phyloP scores from a whole-genome alignment of 2,329 filamentous ascomycete species.

The Scytalidium lignicola region DNA sequence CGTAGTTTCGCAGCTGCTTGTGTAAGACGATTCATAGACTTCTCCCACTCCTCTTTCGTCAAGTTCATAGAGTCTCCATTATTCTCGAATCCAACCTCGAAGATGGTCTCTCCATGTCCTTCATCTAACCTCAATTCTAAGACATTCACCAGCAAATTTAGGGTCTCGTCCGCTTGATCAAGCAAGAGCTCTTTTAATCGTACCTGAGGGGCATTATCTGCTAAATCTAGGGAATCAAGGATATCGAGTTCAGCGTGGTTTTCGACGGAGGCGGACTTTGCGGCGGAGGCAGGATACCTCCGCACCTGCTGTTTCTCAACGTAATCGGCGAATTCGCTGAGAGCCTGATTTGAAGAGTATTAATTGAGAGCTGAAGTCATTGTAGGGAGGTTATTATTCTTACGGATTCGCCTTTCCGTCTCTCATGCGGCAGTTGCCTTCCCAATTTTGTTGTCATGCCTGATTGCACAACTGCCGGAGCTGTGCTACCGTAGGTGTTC shows the following conservation, averaged over 20 bases:
- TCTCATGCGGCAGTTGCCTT: slow-evolving; percentile 69
- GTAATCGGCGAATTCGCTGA: slow-evolving; percentile 96
- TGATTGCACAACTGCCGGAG: slow-evolving; percentile 10
- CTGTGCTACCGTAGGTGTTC: not conserved
- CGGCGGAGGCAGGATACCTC: slow-evolving; percentile 46
- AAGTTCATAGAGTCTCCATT: slow-evolving; percentile 82
- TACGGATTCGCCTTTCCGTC: slow-evolving; percentile 83
- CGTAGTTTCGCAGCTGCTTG: slow-evolving; percentile 58
- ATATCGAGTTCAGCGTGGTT: slow-evolving; percentile 88
- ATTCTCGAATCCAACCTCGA: slow-evolving; percentile 89
- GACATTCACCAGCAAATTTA: slow-evolving; percentile 59
- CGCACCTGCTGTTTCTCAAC: slow-evolving; percentile 88
- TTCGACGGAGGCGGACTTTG: slow-evolving; percentile 34
- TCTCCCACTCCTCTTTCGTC: slow-evolving; percentile 67
- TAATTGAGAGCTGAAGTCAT: not conserved
- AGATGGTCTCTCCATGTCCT: slow-evolving; percentile 82
- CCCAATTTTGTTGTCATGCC: slow-evolving; percentile 48
- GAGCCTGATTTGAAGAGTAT: slow-evolving; percentile 45
- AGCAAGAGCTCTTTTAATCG: slow-evolving; percentile 74
- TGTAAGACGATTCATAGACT: slow-evolving; percentile 61
- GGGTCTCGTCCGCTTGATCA: slow-evolving; percentile 52
- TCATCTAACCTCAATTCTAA: slow-evolving; percentile 69
- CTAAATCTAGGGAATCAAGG: slow-evolving; percentile 70
- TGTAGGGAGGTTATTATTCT: slow-evolving; percentile 18
- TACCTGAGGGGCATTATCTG: slow-evolving; percentile 62